Evolutionary conservation across 768 basidiomycete species (phyloP), one percentile per base, ranked within the genome.

Genomic region (Holtermanniella nyarrowii): DNA sequence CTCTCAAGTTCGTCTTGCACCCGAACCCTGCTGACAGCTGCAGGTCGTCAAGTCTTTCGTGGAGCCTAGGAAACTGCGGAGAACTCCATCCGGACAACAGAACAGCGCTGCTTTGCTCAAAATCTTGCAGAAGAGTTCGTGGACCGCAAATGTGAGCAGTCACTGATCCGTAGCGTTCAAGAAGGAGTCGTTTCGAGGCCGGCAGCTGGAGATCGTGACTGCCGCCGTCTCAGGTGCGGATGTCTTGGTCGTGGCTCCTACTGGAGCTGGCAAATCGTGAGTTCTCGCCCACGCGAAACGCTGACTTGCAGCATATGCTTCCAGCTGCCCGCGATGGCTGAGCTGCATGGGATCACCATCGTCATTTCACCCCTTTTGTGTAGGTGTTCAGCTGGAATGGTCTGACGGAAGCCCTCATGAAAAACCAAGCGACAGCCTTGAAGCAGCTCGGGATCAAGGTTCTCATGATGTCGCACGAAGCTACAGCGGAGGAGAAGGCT

Each of bases 241-340:
- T 58, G 60, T 71, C 16, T 45, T 71, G 26, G 68, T 71, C 1
- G 62, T 69, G 0, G 70, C 70, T 1, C 70, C 70, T 1, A 71
- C 70, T 1, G 70, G 70, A 18, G 50, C 69, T 27, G 70, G 70
- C 7, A 71, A 71, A 55, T 68, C 66, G 68, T 67, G 31, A 50
- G 62, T 58, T 2, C 3, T 7, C 21, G 41, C 1, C 14, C 18
- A n/a, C 22, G 21, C 10, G 31, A 20, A 11, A 37, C 37, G 13
- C 14, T 14, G 5, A 20, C 23, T n/a, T 3, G 5, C 43, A 69
- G 70, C 23, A 43, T 71, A 10, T 71, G 70, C 46, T 71, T 71
- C 40, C 70, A 71, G 46, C 61, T 71, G 0, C 70, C 70, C 0
- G 68, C 70, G 0, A 54, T 71, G 0, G 61, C 68, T 0, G 55